Evolutionary conservation across 306 rosid genomes (phyloP).

Genomic region (Vigna mungo): DNA sequence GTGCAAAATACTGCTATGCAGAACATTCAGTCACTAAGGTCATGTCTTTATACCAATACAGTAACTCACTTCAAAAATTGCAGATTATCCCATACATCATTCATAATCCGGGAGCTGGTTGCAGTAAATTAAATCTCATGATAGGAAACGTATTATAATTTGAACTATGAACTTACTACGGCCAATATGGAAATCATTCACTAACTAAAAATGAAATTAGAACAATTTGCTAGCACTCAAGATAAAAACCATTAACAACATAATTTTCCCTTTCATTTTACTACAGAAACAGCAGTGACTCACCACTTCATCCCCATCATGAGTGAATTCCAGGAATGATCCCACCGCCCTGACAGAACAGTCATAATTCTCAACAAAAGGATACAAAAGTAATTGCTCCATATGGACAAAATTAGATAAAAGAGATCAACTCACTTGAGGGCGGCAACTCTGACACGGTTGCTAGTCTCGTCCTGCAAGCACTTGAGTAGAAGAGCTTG

Average conservation of each 20-base stretch:
- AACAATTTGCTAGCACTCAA: neutral
- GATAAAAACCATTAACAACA: neutral
- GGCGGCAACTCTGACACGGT: conserved; percentile 94
- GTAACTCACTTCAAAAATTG: conserved; percentile 21
- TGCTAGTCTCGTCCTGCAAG: conserved; percentile 94
- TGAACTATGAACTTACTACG: neutral
- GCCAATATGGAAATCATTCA: conserved; percentile 27
- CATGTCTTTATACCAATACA: neutral
- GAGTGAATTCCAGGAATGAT: conserved; percentile 92
- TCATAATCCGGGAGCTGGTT: neutral
- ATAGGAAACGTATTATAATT: neutral
- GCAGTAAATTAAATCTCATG: conserved; percentile 26
- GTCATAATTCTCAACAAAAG: conserved; percentile 17
- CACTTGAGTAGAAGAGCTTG: conserved; percentile 96
- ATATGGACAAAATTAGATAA: neutral
- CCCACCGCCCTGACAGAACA: conserved; percentile 87
- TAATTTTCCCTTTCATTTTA: neutral
- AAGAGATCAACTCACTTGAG: conserved; percentile 69
- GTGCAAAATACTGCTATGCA: conserved; percentile 6
- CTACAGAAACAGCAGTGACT: conserved; percentile 44
- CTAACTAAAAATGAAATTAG: conserved; percentile 2
- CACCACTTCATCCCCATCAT: conserved; percentile 95
- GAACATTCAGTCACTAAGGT: neutral
- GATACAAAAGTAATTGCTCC: neutral
- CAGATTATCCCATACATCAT: neutral